Evolutionary conservation across 768 basidiomycete genomes (phyloP), one percentile per base, ranked within the genome.

Genomic region (Calocera cornea): DNA sequence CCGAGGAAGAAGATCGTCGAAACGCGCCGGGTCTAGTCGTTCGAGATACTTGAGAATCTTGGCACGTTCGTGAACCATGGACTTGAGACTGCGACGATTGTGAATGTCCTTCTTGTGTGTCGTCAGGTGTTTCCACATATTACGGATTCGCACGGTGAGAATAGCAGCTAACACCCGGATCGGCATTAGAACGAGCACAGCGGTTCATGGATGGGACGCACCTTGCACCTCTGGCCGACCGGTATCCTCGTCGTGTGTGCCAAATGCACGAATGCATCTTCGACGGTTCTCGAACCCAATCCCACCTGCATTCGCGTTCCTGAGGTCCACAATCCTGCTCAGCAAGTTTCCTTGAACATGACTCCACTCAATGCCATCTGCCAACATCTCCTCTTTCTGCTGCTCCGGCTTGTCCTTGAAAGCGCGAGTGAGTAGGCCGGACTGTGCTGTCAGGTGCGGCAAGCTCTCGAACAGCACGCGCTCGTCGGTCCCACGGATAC

Each of bases 201-300:
- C 24, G 34, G 27, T 19, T 10, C 14, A n/a, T n/a, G 17, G 60
- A 10, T 17, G 38, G 22, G 34, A 74, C 84, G 68, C 74, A 92
- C 95, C 92, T 83, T 97, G 95, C 0, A 97, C 94, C 73, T 93
- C 92, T 1, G 90, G 82, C 44, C 89, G 80, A 44, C 94, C 95
- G 0, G 93, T 80, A 75, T 95, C 90, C 70, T 84, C 87, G 64
- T 80, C 81, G 0, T 83, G 81, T 7, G 82, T 79, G 0, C 94
- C 95, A 78, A 98, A 97, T 33, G 83, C 86, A 16, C 78, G 77
- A 33, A 97, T 80, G 69, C 94, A 88, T 69, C 92, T 82, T 73
- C 85, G 80, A 68, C 89, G 81, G 75, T 97, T 97, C 77, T 93
- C 91, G 72, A 83, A 90, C 64, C 90, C 85, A 69, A 97, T 86